phyloP scores from a whole-genome alignment of 106 monocot genomes.

The Triglochin maritima region DNA sequence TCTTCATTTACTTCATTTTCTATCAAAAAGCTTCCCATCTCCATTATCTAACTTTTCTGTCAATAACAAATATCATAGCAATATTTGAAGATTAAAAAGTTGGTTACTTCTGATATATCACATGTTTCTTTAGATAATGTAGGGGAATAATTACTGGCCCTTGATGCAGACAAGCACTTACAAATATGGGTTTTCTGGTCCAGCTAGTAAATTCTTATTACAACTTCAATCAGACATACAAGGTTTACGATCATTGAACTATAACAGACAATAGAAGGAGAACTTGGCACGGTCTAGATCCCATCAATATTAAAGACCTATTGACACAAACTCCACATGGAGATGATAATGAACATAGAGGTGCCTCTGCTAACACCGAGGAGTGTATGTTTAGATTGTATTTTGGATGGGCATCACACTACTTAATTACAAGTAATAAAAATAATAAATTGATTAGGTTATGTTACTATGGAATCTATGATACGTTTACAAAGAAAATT shows the following conservation, averaged over 20 bases:
- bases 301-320: constrained; percentile 26
- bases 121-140: too few species aligned
- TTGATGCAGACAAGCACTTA: constrained; percentile 21
- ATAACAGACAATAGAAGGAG: constrained; percentile 57
- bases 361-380: constrained; percentile 30
- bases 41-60: too few species aligned
- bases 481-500: too few species aligned
- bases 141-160: constrained; percentile 78
- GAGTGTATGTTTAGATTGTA: constrained; percentile 49
- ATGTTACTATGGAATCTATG: too few species aligned
- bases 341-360: constrained; percentile 21
- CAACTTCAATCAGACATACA: constrained; percentile 45
- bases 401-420: too few species aligned
- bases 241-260: constrained; percentile 45
- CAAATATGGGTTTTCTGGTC: constrained; percentile 14
- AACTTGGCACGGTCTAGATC: constrained; percentile 35
- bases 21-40: too few species aligned
- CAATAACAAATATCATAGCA: too few species aligned
- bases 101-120: too few species aligned
- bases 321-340: constrained; percentile 22
- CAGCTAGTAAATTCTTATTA: constrained; percentile 45
- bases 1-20: too few species aligned
- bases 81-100: too few species aligned
- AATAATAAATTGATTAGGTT: too few species aligned
- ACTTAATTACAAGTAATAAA: too few species aligned